Conservation (phyloP, 768 basidiomycete genomes). For the Mycena vitilis region DNA sequence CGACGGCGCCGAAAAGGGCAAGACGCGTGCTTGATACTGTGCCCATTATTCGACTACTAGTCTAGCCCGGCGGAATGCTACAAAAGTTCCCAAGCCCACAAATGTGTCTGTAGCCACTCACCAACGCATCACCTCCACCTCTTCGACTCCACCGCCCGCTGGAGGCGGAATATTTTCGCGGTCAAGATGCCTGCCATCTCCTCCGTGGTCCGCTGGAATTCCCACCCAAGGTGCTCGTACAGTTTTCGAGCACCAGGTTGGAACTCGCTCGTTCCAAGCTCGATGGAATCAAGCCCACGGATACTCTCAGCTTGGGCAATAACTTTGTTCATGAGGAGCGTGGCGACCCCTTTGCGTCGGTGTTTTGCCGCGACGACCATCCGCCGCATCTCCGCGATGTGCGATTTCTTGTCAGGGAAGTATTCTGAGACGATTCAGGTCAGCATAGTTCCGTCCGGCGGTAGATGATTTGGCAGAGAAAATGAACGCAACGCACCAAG, state of each 20-base stretch:
- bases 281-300: conserved; percentile 3
- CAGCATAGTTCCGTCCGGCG: not conserved
- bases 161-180: not conserved
- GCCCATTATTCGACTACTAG: not conserved
- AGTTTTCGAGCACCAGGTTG: conserved; percentile 5
- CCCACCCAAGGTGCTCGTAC: conserved; percentile 15
- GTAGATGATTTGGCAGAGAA: not conserved
- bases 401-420: conserved; percentile 1
- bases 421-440: not conserved
- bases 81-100: not conserved
- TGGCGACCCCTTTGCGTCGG: conserved; percentile 16
- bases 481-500: conserved; percentile 15
- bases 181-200: not conserved
- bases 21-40: not conserved
- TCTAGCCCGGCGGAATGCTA: not conserved
- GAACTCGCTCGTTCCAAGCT: conserved; percentile 17
- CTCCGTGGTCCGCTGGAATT: not conserved
- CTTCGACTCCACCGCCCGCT: not conserved
- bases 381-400: conserved; percentile 16
- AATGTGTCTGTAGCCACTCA: not conserved
- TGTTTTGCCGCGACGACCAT: conserved; percentile 1
- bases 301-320: conserved; percentile 11
- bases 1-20: not conserved
- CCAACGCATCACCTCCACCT: not conserved
- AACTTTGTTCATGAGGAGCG: conserved; percentile 3